phyloP scores from a whole-genome alignment of 176 grass and related monocot species.

The Metroxylon sagu region DNA sequence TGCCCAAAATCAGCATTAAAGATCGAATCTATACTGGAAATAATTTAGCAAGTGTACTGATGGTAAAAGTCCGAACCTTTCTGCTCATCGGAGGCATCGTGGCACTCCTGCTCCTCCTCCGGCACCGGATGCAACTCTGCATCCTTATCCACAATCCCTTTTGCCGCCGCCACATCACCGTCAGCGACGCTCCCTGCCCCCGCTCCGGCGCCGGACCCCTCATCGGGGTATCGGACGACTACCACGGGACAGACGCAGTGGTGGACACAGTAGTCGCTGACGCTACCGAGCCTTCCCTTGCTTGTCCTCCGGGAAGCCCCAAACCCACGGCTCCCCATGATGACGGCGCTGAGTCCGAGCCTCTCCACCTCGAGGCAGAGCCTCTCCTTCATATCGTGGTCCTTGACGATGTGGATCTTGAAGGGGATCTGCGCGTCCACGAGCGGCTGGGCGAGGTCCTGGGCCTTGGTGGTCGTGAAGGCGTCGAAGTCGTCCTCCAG shows the following conservation, averaged over 20 bases:
- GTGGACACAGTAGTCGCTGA: constrained; percentile 95
- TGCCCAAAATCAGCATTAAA: too few species aligned
- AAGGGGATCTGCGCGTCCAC: constrained; percentile 65
- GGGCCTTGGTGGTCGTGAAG: constrained; percentile 71
- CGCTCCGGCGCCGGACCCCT: constrained; percentile 1
- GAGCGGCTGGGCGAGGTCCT: constrained; percentile 76
- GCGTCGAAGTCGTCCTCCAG: constrained; percentile 80
- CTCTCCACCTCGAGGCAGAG: constrained; percentile 85
- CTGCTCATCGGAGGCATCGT: constrained; percentile 42
- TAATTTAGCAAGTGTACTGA: background rate
- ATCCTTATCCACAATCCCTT: constrained; percentile 9
- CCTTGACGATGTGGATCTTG: constrained; percentile 92
- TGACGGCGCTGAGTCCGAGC: constrained; percentile 66
- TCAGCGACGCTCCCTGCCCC: background rate
- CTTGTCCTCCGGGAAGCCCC: constrained; percentile 56
- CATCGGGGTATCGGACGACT: constrained; percentile 70
- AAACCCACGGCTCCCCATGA: constrained; percentile 92
- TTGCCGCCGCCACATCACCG: constrained; percentile 24
- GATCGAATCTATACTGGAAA: too few species aligned
- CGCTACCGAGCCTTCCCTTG: constrained; percentile 70
- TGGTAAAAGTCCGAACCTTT: constrained; percentile 28
- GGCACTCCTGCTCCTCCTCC: constrained; percentile 57
- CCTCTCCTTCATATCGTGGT: constrained; percentile 98
- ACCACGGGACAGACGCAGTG: constrained; percentile 86
- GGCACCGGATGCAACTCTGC: constrained; percentile 34